phyloP scores from a whole-genome alignment of 441 rosid species.

The Croton setiger region DNA sequence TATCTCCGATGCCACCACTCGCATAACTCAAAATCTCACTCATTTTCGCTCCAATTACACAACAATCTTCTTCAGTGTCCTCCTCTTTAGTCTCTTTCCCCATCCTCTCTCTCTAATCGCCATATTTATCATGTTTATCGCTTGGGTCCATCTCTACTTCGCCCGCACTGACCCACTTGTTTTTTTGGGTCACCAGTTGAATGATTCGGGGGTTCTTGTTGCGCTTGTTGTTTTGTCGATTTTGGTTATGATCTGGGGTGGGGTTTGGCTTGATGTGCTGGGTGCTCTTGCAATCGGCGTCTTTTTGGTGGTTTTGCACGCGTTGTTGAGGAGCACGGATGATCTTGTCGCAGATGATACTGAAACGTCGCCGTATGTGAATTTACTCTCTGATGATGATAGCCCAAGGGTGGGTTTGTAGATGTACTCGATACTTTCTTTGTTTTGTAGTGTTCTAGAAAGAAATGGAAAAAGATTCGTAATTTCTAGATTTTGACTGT shows the following conservation, averaged over 20 bases:
- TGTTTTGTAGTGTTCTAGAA: background rate
- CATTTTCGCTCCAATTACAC: slow-evolving; percentile 67
- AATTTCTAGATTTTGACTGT: background rate
- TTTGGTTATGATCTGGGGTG: slow-evolving; percentile 38
- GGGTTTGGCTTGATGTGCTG: slow-evolving; percentile 52
- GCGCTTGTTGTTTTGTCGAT: slow-evolving; percentile 41
- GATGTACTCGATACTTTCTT: slow-evolving; percentile 27
- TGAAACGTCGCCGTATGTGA: slow-evolving; percentile 53
- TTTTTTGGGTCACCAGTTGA: slow-evolving; percentile 36
- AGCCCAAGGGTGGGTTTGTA: slow-evolving; percentile 40
- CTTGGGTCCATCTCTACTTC: slow-evolving; percentile 73
- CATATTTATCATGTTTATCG: slow-evolving; percentile 40
- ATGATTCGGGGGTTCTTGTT: slow-evolving; percentile 44
- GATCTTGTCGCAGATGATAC: slow-evolving; percentile 60
- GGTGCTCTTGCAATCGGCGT: slow-evolving; percentile 35
- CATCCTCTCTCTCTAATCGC: slow-evolving; percentile 64
- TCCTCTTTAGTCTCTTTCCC: slow-evolving; percentile 49
- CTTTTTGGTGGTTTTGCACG: slow-evolving; percentile 47
- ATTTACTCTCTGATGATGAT: slow-evolving; percentile 45
- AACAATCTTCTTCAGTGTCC: slow-evolving; percentile 32
- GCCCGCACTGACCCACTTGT: slow-evolving; percentile 50
- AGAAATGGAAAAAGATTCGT: background rate
- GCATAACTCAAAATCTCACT: slow-evolving; percentile 57
- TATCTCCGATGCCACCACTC: slow-evolving; percentile 51
- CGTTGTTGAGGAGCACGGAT: slow-evolving; percentile 57